phyloP scores from a whole-genome alignment of 805 yeast species.

The Pichia californica region DNA sequence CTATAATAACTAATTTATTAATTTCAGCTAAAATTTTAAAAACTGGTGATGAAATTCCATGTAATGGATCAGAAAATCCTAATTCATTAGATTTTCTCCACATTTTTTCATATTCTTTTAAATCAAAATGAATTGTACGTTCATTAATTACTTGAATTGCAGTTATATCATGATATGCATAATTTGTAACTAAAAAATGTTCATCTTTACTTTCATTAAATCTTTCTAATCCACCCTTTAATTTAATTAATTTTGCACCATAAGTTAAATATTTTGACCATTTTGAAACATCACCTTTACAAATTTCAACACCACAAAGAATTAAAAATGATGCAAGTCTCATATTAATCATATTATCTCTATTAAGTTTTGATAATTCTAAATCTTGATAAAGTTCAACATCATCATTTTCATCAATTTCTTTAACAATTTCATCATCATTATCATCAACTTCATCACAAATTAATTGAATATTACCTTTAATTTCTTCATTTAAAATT shows the following conservation, averaged over 20 bases:
- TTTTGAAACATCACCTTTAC: conserved; percentile 71
- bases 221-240: conserved; percentile 53
- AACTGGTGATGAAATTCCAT: conserved; percentile 68
- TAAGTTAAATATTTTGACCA: conserved; percentile 64
- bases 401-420: conserved; percentile 12
- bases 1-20: conserved; percentile 49
- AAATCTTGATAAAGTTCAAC: conserved; percentile 2
- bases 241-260: conserved; percentile 57
- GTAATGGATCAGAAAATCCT: conserved; percentile 57
- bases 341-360: conserved; percentile 31
- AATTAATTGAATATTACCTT: conserved; percentile 18
- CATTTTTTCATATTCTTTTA: conserved; percentile 51
- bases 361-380: conserved; percentile 16
- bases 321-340: conserved; percentile 62
- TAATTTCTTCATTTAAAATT: conserved; percentile 17
- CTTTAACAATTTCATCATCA: conserved; percentile 21
- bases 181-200: conserved; percentile 69
- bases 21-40: conserved; percentile 64
- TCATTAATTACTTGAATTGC: conserved; percentile 54
- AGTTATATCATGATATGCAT: conserved; percentile 74
- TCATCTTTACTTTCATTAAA: conserved; percentile 51
- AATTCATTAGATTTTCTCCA: conserved; percentile 33
- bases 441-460: conserved; percentile 22
- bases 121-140: conserved; percentile 59
- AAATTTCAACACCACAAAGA: conserved; percentile 73